These are phyloP conservation scores for Elongisporangium senticosum DNA, from an alignment of 352 stramenopile genomes.

Conservation along the genomic window DNA sequence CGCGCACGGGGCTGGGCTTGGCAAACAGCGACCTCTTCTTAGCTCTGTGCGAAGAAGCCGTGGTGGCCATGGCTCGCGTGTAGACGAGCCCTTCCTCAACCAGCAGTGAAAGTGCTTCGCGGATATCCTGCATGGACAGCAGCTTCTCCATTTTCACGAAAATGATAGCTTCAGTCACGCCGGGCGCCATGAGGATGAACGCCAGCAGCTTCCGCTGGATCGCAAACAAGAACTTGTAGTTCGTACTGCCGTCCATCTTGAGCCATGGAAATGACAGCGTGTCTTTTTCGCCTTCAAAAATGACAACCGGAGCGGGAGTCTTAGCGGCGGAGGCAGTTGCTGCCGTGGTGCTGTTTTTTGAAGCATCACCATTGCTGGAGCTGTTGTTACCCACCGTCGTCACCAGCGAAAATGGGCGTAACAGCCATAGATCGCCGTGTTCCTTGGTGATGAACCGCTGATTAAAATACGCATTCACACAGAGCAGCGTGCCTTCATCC, in stretches of 20 bases:
- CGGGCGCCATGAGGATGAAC: slow-evolving; percentile 44
- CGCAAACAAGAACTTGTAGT: slow-evolving; percentile 68
- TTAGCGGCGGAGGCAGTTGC: slow-evolving; percentile 3
- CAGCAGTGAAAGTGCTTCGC: slow-evolving; percentile 60
- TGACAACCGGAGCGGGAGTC: slow-evolving; percentile 24
- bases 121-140: slow-evolving; percentile 65
- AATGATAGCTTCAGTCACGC: slow-evolving; percentile 54
- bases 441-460: slow-evolving; percentile 67
- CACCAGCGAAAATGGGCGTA: slow-evolving; percentile 60
- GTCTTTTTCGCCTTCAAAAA: slow-evolving; percentile 77
- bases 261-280: slow-evolving; percentile 75
- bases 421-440: slow-evolving; percentile 57
- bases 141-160: slow-evolving; percentile 51
- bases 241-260: slow-evolving; percentile 74
- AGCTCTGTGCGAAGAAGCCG: neutral
- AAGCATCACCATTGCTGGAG: neutral
- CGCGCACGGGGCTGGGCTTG: too few species aligned
- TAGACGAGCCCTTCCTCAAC: slow-evolving; percentile 74
- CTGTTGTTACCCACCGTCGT: slow-evolving; percentile 8
- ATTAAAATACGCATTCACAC: slow-evolving; percentile 63
- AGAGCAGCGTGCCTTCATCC: slow-evolving; percentile 46
- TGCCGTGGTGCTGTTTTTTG: slow-evolving; percentile 1
- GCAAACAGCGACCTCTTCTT: slow-evolving; percentile 25
- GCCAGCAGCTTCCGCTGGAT: slow-evolving; percentile 73
- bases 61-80: slow-evolving; percentile 23